Evolutionary conservation across 2,329 filamentous ascomycete species (phyloP), one percentile per base, ranked within the genome.

Genomic region (Fusarium scirpi): DNA sequence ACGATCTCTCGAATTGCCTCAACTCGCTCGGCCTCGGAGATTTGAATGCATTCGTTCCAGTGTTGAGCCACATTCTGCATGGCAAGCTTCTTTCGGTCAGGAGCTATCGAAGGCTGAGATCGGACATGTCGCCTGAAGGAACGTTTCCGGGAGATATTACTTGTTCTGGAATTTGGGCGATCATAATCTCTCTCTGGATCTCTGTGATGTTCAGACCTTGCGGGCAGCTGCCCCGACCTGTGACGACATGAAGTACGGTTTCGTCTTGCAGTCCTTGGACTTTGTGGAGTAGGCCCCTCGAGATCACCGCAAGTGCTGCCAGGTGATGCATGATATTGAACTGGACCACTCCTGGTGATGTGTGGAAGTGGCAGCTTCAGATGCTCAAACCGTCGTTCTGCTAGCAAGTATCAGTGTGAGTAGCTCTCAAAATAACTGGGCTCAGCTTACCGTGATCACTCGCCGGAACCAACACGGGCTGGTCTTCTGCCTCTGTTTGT

Each of bases 1-100:
- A 74, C 58, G 49, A 79, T 76, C 30, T 79, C 74, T n/a, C 25
- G 44, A 12, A 62, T 60, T 16, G 74, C 75, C 44, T 76, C 70
- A 9, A 62, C 43, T 15, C 67, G 74, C 48, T 81, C 79, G 25
- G 77, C 70, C 32, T 79, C 75, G 13, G 72, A 65, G 20, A 80
- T 73, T 22, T 69, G 65, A 13, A 81, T 70, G 44, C 76, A 80
- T 44, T 80, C 72, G 34, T 81, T 81, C 79, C 78, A 80, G 27
- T 74, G 68, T 6, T 75, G 58, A 30, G 77, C 77, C 25, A 80
- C 71, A 15, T 78, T 72, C 13, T 76, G 65, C 78, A 81, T 80
- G 18, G 75, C 74, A 9, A 69, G 48, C 43, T 69, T 73, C 34
- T 77, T 79, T n/a, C 75, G 74, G 15, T 76, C 65, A 9, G 70